Percentiles rank a stretch among this genome's conserved stretches.
These are phyloP conservation scores for Endocladia muricata DNA, from an alignment of 31 red algal species.

Conservation along the genomic window DNA sequence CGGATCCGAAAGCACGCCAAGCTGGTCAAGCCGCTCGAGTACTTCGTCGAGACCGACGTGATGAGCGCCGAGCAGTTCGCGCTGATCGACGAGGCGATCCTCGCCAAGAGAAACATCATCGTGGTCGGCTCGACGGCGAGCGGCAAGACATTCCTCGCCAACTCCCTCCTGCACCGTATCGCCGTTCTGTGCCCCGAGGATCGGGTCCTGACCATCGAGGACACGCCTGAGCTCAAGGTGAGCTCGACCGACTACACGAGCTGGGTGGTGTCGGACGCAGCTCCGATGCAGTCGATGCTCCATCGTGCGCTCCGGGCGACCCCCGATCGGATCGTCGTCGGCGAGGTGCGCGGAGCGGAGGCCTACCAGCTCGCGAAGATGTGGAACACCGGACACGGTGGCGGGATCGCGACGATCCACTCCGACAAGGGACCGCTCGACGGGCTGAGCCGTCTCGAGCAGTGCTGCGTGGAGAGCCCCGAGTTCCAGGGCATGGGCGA, in stretches of 20 bases:
- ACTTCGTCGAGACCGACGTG: too few species aligned
- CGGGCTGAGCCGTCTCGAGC: not conserved
- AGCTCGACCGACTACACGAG: not conserved
- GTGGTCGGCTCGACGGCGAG: too few species aligned
- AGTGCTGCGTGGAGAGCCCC: not conserved
- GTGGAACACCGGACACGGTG: conserved; percentile 13
- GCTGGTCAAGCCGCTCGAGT: too few species aligned
- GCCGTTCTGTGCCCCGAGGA: not conserved
- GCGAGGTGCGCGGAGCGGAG: conserved; percentile 10
- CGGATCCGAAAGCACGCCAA: too few species aligned
- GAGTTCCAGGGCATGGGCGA: not conserved
- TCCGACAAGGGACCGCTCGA: not conserved
- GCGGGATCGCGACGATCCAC: not conserved
- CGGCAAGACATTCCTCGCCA: too few species aligned
- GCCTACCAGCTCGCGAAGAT: not conserved
- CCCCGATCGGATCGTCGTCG: conserved; percentile 17
- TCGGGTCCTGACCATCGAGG: not conserved
- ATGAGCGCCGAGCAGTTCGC: too few species aligned
- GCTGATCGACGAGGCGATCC: too few species aligned
- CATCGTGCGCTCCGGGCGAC: not conserved
- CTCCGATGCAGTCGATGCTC: not conserved
- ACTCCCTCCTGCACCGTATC: not conserved
- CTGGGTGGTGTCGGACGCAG: not conserved
- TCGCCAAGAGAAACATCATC: too few species aligned
- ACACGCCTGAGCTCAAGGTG: not conserved